Evolutionary conservation across 345 rosid genomes (phyloP).

Genomic region (Aethionema arabicum): DNA sequence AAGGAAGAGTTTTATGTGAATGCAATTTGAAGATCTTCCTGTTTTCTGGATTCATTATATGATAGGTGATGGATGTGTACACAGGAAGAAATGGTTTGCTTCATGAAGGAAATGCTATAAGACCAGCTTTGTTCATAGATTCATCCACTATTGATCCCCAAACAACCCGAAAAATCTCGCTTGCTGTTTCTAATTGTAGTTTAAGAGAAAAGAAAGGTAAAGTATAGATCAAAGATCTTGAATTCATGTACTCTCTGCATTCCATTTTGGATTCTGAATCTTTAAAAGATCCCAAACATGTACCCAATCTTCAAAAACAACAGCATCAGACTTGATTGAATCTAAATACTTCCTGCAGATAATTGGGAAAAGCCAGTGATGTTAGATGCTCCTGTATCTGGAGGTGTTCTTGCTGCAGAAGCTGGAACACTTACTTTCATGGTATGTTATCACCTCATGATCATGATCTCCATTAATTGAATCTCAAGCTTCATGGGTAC

Average conservation of each 20-base stretch:
- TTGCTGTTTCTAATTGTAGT: slow-evolving; percentile 52
- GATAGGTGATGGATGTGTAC: slow-evolving; percentile 83
- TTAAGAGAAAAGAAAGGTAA: slow-evolving; percentile 67
- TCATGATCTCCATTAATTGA: slow-evolving; percentile 9
- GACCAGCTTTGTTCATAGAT: slow-evolving; percentile 69
- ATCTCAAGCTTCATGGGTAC: slow-evolving; percentile 11
- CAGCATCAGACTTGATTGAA: slow-evolving; percentile 10
- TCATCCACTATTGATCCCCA: slow-evolving; percentile 95
- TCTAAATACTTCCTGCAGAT: slow-evolving; percentile 39
- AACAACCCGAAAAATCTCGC: slow-evolving; percentile 70
- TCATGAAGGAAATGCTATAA: slow-evolving; percentile 49
- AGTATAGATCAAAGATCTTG: neutral
- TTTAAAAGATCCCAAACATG: neutral
- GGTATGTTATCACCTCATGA: slow-evolving; percentile 41
- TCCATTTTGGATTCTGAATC: neutral
- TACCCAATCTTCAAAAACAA: neutral
- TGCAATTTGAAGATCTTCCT: neutral
- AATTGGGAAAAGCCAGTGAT: slow-evolving; percentile 64
- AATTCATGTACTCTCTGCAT: neutral
- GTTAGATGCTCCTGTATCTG: slow-evolving; percentile 99
- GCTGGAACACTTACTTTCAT: slow-evolving; percentile 86
- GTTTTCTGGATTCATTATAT: neutral
- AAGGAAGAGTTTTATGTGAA: neutral
- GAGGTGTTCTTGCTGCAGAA: slow-evolving; percentile 95
- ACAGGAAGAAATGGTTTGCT: slow-evolving; percentile 78